Conservation (phyloP, 352 stramenopile species). For the Pythium periplocum region DNA sequence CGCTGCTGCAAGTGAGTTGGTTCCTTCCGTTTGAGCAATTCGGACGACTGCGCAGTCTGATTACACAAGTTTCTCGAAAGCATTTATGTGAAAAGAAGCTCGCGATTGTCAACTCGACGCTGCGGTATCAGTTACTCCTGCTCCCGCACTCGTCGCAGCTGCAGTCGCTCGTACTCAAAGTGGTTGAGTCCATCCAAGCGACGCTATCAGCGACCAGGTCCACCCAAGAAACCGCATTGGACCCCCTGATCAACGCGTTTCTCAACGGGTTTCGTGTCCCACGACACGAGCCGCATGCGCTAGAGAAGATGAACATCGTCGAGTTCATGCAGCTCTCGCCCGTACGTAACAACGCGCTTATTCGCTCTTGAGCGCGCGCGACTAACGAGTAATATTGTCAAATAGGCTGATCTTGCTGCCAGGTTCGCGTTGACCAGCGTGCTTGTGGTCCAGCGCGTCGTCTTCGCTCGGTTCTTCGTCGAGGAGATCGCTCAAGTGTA, state of each 20-base stretch:
- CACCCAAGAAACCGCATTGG: neutral
- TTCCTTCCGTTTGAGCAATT: constrained; percentile 61
- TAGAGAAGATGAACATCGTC: neutral
- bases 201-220: neutral
- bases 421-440: constrained; percentile 38
- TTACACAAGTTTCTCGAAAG: constrained; percentile 50
- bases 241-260: constrained; percentile 1
- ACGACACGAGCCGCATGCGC: neutral
- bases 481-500: constrained; percentile 22
- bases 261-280: neutral
- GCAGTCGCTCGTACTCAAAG: constrained; percentile 12
- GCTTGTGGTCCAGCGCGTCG: constrained; percentile 41
- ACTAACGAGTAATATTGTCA: neutral
- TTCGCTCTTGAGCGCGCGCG: neutral
- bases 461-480: constrained; percentile 54
- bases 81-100: constrained; percentile 53
- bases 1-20: constrained; percentile 48
- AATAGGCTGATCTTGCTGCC: constrained; percentile 30
- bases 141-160: constrained; percentile 27
- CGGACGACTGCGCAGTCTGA: constrained; percentile 28
- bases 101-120: constrained; percentile 33
- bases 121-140: constrained; percentile 45
- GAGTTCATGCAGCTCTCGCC: constrained; percentile 25
- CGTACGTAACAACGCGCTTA: constrained; percentile 16
- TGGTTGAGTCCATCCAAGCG: no score